Evolutionary conservation across 768 basidiomycete genomes (phyloP).

Genomic region (Hygrocybe coccinea): DNA sequence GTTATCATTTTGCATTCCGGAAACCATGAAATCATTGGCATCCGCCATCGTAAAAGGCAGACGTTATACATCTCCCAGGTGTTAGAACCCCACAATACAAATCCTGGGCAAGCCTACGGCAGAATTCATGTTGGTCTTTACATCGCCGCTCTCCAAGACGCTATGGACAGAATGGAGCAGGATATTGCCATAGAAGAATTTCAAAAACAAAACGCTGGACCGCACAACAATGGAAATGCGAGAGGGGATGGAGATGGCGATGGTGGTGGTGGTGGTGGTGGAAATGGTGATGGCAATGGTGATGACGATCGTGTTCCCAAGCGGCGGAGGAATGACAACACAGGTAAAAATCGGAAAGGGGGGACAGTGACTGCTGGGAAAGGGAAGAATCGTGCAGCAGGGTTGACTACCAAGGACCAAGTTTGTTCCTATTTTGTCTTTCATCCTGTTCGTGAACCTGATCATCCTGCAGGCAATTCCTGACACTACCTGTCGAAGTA

Average conservation of each 20-base stretch:
- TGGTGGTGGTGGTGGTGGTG: slow-evolving; percentile 6
- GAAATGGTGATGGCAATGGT: slow-evolving; percentile 15
- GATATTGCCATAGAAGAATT: not conserved
- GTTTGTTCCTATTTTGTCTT: not conserved
- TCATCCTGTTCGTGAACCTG: not conserved
- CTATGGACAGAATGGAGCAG: slow-evolving; percentile 1
- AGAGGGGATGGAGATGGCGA: slow-evolving; percentile 14
- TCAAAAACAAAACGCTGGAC: slow-evolving; percentile 4
- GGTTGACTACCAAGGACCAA: not conserved
- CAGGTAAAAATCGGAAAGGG: slow-evolving; percentile 9
- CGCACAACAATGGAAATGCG: slow-evolving; percentile 15
- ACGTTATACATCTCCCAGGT: slow-evolving; percentile 11
- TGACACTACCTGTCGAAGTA: not conserved
- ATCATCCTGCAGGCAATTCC: slow-evolving; percentile 17
- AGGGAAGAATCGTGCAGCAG: not conserved
- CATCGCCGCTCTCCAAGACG: slow-evolving; percentile 1
- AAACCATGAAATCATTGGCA: slow-evolving; percentile 9
- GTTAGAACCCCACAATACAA: slow-evolving; percentile 3
- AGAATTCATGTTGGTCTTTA: slow-evolving; percentile 5
- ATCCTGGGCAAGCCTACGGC: slow-evolving; percentile 1
- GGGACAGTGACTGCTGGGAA: no score
- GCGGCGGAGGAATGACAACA: slow-evolving; percentile 1
- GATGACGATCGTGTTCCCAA: slow-evolving; percentile 11
- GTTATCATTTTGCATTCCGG: slow-evolving; percentile 11
- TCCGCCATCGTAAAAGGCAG: slow-evolving; percentile 15